Conservation (phyloP, 176 grass and related monocot genomes). For the Elymus sibiricus region DNA sequence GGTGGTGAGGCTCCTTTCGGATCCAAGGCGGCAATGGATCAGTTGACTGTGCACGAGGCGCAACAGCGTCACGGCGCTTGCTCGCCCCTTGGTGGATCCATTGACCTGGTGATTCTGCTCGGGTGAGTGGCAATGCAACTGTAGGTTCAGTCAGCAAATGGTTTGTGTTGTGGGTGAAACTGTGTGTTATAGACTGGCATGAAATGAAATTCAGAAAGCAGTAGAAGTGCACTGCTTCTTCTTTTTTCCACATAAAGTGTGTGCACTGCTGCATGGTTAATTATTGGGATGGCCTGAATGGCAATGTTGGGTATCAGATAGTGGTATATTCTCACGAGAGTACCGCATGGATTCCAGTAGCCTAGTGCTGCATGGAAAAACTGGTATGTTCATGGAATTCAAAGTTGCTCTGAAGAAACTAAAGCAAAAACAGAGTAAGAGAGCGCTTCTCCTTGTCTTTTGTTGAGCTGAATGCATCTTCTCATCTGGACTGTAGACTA, state of each 20-base stretch:
- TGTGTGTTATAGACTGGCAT: conserved; percentile 31
- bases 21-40: conserved; percentile 2
- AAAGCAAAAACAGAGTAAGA: background rate
- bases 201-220: background rate
- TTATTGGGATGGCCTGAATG: conserved; percentile 28
- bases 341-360: conserved; percentile 12
- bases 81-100: background rate
- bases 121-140: background rate
- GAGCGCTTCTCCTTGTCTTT: no score
- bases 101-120: conserved; percentile 16
- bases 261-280: conserved; percentile 17
- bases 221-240: no score
- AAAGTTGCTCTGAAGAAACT: background rate
- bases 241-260: no score
- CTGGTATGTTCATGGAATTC: no score
- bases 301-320: conserved; percentile 30
- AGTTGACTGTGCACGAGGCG: background rate
- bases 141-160: background rate
- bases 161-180: background rate
- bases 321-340: conserved; percentile 6
- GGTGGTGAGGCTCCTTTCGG: conserved; percentile 16
- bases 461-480: background rate
- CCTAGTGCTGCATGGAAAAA: no score
- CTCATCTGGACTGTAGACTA: background rate
- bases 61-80: background rate